Evolutionary conservation across 192 early-diverging fungal genomes (phyloP), one percentile per base, ranked within the genome.

Genomic region (Mortierella alpina): DNA sequence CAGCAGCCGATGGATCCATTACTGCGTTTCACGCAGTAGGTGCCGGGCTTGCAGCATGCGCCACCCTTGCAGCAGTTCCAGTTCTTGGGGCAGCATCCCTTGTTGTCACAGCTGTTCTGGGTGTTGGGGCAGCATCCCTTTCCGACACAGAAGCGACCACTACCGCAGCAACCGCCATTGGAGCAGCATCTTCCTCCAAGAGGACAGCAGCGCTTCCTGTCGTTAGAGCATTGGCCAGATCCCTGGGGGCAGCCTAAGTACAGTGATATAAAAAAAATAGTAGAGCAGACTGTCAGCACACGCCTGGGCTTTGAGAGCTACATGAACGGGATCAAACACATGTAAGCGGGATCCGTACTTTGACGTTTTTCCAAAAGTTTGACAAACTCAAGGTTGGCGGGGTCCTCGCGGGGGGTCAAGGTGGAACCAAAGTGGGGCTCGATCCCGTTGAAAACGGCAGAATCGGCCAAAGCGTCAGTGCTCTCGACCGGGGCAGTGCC

Each of bases 101-200:
- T 62, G 6, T n/a, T 8, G 60, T 44, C 60, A 17, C 60, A 62
- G 14, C 60, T 44, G 42, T 46, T 45, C 8, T 14, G 14, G 44
- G 13, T 45, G 60, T 62, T 62, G 11, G 60, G 42, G n/a, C 60
- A 62, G 22, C 60, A 62, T 59, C 57, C 57, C 40, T 20, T 14
- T 59, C 57, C 57, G 4, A 39, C 18, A 14, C 57, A 59, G 10
- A 39, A 59, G 5, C 40, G 7, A 1, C 57, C 57, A 0, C 0
- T 14, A 11, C 9, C 23, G 23, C 57, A 59, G 14, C 57, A 59
- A 39, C 57, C 57, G 7, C 23, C 6, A 3, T 59, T 59, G 57
- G 57, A 14, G 23, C 57, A 59, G 57, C 57, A 59, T 59, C 57
- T 59, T 9, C 57, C 57, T 40, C 57, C 57, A 14, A 59, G 57